phyloP scores from a whole-genome alignment of 352 stramenopile species.

The Globisporangium perplexum region DNA sequence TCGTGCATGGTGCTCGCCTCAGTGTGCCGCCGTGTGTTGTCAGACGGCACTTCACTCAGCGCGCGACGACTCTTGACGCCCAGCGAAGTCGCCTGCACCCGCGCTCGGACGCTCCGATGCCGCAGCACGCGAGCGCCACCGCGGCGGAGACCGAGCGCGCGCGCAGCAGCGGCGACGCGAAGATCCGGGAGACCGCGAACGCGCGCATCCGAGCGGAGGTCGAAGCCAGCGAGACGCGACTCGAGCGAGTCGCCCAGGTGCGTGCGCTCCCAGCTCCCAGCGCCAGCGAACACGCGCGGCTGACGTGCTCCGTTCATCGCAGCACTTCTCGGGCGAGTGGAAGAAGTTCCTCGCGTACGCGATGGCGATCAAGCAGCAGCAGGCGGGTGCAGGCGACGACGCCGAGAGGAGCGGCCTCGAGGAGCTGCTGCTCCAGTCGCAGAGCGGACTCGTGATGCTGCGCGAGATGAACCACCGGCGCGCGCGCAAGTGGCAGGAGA shows the following conservation, averaged over 20 bases:
- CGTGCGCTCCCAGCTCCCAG: too few relatives aligned
- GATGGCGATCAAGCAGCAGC: conserved; percentile 34
- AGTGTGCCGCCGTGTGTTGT: too few relatives aligned
- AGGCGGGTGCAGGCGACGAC: not conserved
- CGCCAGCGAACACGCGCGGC: too few relatives aligned
- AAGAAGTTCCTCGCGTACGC: conserved; percentile 47
- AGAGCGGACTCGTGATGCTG: conserved; percentile 47
- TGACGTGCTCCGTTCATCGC: too few relatives aligned
- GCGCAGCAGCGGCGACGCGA: not conserved
- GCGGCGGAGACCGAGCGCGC: too few relatives aligned
- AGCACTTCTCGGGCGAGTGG: conserved; percentile 62
- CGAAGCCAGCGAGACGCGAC: conserved; percentile 22
- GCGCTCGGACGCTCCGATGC: too few relatives aligned
- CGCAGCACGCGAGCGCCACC: too few relatives aligned
- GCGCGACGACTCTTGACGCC: too few relatives aligned
- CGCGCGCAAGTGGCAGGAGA: conserved; percentile 30
- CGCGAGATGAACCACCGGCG: conserved; percentile 28
- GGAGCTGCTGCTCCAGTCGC: conserved; percentile 40
- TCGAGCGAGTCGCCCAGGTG: conserved; percentile 37
- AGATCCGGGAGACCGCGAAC: conserved; percentile 3
- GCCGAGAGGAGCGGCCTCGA: conserved; percentile 21
- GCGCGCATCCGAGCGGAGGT: conserved; percentile 23
- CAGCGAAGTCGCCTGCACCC: too few relatives aligned
- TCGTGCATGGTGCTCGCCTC: too few relatives aligned
- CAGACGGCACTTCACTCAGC: too few relatives aligned